Percentiles rank a stretch among this genome's conserved stretches.
phyloP scores from a whole-genome alignment of 2,329 filamentous ascomycete genomes.

The Penicillium rolfsii region DNA sequence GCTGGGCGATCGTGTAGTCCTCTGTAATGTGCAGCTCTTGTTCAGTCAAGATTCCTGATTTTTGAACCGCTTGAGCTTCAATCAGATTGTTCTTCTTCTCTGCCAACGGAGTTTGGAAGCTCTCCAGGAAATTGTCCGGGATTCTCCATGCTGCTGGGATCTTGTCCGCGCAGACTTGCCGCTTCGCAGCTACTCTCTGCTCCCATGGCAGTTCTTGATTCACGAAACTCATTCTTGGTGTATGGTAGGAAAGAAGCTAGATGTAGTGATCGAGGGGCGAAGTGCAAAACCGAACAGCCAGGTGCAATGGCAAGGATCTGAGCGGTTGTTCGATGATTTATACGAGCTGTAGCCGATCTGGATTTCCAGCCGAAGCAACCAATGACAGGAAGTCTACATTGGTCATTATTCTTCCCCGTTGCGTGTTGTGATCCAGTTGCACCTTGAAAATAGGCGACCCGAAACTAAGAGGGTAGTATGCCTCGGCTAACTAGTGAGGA shows the following conservation, averaged over 20 bases:
- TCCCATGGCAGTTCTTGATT: conserved; percentile 11
- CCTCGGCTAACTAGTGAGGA: conserved; percentile 5
- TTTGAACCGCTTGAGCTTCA: conserved; percentile 15
- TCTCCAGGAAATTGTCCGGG: conserved; percentile 13
- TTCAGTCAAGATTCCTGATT: conserved; percentile 49
- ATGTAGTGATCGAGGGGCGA: neutral
- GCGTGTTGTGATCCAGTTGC: neutral
- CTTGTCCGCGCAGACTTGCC: conserved; percentile 16
- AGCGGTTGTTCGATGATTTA: neutral
- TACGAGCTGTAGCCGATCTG: neutral
- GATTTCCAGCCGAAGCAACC: neutral
- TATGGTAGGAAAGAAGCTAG: neutral
- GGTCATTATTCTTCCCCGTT: neutral
- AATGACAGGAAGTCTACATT: neutral
- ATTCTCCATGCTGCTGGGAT: conserved; percentile 26
- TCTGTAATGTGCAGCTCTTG: conserved; percentile 56
- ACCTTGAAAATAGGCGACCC: neutral
- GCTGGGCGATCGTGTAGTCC: conserved; percentile 40
- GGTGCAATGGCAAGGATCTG: neutral
- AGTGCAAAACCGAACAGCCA: neutral
- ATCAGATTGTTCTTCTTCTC: conserved; percentile 26
- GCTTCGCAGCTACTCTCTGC: conserved; percentile 20
- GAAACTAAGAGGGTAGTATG: neutral
- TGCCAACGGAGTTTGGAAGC: conserved; percentile 15
- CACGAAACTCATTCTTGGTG: conserved; percentile 7